phyloP scores from a whole-genome alignment of 352 stramenopile genomes.

The Globisporangium okanoganense region DNA sequence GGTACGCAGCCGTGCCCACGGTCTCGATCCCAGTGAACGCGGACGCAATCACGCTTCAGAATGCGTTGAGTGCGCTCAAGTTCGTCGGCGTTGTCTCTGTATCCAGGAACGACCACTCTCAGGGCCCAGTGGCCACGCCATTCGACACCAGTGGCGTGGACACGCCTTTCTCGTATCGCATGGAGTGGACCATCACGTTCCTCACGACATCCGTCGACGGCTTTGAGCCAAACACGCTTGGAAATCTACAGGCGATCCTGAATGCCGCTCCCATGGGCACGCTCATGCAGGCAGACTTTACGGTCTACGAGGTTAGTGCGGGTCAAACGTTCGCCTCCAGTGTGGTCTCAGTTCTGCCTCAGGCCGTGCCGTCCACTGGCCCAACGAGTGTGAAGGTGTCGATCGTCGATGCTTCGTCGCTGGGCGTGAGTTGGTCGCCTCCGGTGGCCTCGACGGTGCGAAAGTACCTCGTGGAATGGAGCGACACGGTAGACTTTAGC shows the following conservation, averaged over 20 bases:
- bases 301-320: conserved; percentile 24
- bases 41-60: conserved; percentile 43
- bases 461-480: conserved; percentile 74
- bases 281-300: conserved; percentile 21
- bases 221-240: conserved; percentile 45
- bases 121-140: conserved; percentile 23
- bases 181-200: conserved; percentile 85
- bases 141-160: conserved; percentile 51
- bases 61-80: conserved; percentile 43
- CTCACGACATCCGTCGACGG: conserved; percentile 39
- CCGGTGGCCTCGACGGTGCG: conserved; percentile 21
- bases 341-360: conserved; percentile 33
- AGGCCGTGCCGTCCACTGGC: conserved; percentile 39
- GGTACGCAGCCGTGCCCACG: conserved; percentile 37
- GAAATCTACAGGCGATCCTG: conserved; percentile 27
- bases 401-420: conserved; percentile 48
- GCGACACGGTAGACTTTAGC: conserved; percentile 16
- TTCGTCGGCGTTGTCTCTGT: conserved; percentile 58
- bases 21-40: conserved; percentile 42
- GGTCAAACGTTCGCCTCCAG: conserved; percentile 16
- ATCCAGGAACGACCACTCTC: conserved; percentile 57
- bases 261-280: conserved; percentile 18
- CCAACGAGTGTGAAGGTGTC: conserved; percentile 51
- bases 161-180: conserved; percentile 31
- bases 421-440: conserved; percentile 64